phyloP scores from a whole-genome alignment of 148 eudicot genomes.

The Persicaria maculosa region DNA sequence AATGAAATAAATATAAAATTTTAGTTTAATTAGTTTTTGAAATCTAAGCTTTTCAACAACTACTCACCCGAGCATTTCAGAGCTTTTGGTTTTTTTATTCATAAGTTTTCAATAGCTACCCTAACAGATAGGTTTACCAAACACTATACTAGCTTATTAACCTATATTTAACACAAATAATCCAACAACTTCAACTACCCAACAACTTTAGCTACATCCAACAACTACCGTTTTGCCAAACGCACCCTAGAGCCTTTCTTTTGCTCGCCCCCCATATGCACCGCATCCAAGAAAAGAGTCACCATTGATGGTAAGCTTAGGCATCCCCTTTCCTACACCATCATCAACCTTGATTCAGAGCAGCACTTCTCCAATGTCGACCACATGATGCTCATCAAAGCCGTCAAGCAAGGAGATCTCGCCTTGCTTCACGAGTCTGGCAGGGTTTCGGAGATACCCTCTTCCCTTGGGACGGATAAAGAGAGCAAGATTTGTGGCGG shows the following conservation, averaged over 20 bases:
- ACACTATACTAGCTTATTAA: too few species aligned
- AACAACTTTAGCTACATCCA: too few species aligned
- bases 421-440: conserved; percentile 15
- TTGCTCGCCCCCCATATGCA: neutral
- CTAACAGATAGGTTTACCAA: too few species aligned
- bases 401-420: conserved; percentile 22
- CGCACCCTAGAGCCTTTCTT: conserved; percentile 20
- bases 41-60: too few species aligned
- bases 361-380: conserved; percentile 18
- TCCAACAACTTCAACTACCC: too few species aligned
- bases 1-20: too few species aligned
- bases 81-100: too few species aligned
- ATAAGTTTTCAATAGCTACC: too few species aligned
- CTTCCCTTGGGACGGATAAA: conserved; percentile 13
- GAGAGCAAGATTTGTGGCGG: conserved; percentile 17
- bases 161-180: too few species aligned
- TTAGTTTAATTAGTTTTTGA: too few species aligned
- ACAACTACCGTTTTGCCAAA: too few species aligned
- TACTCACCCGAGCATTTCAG: too few species aligned
- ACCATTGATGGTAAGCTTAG: neutral
- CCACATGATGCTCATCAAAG: conserved; percentile 10
- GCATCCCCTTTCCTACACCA: conserved; percentile 16
- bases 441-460: conserved; percentile 18
- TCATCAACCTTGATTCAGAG: conserved; percentile 19
- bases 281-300: neutral